Conservation (phyloP, 305 asterid species). For the Striga hermonthica region DNA sequence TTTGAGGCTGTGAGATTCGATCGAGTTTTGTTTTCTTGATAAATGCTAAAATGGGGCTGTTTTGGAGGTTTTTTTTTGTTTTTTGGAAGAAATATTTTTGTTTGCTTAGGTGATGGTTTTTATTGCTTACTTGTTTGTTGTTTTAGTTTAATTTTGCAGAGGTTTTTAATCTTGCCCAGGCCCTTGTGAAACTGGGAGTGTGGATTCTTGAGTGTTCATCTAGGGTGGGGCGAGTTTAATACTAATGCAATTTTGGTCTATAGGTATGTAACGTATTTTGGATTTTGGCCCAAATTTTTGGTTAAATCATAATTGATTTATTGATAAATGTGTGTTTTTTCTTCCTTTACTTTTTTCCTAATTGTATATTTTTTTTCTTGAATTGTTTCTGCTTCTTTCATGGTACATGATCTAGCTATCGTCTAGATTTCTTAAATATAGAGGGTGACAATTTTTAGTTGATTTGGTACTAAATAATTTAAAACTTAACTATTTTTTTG, state of each 20-base stretch:
- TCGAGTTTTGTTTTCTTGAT: neutral
- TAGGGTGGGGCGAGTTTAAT: neutral
- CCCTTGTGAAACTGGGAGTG: neutral
- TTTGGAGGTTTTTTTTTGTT: neutral
- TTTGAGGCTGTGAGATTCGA: conserved; percentile 29
- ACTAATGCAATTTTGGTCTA: conserved; percentile 37
- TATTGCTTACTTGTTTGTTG: conserved; percentile 11
- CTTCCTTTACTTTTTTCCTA: neutral
- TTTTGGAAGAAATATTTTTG: neutral
- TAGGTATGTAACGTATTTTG: conserved; percentile 33
- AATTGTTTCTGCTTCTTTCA: neutral
- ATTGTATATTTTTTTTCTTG: conserved; percentile 19
- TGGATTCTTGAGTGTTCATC: neutral
- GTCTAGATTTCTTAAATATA: neutral
- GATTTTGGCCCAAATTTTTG: neutral
- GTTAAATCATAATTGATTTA: neutral
- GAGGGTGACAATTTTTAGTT: neutral
- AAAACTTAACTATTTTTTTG: neutral
- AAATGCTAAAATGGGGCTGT: neutral
- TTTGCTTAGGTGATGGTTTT: conserved; percentile 1
- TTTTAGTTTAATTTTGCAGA: neutral
- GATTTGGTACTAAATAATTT: neutral
- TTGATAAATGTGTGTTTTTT: neutral
- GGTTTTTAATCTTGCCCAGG: neutral
- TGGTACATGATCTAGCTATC: neutral